Conservation (phyloP, 75 land plant genomes). For the Pinus albicaulis region DNA sequence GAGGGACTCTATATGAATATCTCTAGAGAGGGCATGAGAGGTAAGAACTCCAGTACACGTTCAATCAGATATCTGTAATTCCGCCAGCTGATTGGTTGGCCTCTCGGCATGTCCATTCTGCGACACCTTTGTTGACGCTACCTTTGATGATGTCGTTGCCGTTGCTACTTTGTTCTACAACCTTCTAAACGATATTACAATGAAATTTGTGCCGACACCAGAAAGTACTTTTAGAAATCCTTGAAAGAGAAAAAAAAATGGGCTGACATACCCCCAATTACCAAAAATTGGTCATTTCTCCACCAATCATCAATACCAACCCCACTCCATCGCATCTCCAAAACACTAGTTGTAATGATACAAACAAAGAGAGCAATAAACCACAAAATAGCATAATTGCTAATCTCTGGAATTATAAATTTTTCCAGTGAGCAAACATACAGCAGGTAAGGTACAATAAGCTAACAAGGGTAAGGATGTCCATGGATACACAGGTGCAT, state of each 20-base stretch:
- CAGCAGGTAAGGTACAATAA: slow-evolving; percentile 73
- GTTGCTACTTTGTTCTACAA: too few relatives aligned
- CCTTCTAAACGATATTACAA: too few relatives aligned
- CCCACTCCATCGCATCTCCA: slow-evolving; percentile 83
- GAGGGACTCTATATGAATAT: too few relatives aligned
- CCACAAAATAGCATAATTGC: slow-evolving; percentile 61
- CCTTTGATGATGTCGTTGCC: slow-evolving; percentile 13
- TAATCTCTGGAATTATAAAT: slow-evolving; percentile 72
- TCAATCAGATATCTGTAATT: slow-evolving; percentile 65
- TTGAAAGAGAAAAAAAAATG: slow-evolving; percentile 78
- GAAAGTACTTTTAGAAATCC: slow-evolving; percentile 75
- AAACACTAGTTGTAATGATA: slow-evolving; percentile 67
- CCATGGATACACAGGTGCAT: slow-evolving; percentile 62
- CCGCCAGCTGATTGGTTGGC: slow-evolving; percentile 33
- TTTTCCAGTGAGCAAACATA: slow-evolving; percentile 71
- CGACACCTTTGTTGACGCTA: slow-evolving; percentile 4
- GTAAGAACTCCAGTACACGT: slow-evolving; percentile 80
- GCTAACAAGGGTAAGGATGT: slow-evolving; percentile 66
- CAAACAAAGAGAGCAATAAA: slow-evolving; percentile 70
- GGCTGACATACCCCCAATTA: slow-evolving; percentile 79
- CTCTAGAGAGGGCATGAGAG: too few relatives aligned
- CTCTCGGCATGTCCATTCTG: slow-evolving; percentile 23
- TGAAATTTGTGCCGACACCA: slow-evolving; percentile 80
- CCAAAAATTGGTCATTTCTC: slow-evolving; percentile 89
- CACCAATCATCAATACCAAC: slow-evolving; percentile 85